Evolutionary conservation across 2,329 filamentous ascomycete species (phyloP).

Genomic region (Verticillium dahliae): DNA sequence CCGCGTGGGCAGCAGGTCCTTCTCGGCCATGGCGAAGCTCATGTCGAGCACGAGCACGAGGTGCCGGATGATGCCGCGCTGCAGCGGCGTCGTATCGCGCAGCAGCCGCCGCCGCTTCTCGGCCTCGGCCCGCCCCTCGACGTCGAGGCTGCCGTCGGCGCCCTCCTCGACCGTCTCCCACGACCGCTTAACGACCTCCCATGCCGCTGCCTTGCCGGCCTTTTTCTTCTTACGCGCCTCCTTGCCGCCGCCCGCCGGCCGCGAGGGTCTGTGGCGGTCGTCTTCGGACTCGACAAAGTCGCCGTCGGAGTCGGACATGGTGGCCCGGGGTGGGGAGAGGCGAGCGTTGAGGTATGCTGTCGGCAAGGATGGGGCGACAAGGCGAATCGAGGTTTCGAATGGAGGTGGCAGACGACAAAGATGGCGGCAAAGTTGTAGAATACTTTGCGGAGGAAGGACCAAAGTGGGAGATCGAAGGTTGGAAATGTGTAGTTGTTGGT

Average conservation of each 20-base stretch:
- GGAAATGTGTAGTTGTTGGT: background rate
- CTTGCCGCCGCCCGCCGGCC: constrained; percentile 21
- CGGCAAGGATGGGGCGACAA: background rate
- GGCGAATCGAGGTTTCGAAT: background rate
- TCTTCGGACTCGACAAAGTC: constrained; percentile 64
- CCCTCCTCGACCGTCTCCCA: constrained; percentile 74
- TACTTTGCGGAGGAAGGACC: background rate
- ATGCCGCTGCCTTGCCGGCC: constrained; percentile 41
- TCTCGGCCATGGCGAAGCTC: constrained; percentile 89
- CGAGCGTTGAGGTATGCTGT: background rate
- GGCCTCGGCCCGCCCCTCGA: constrained; percentile 72
- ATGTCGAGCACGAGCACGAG: constrained; percentile 86
- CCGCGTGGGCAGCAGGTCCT: constrained; percentile 84
- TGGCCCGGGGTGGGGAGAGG: background rate
- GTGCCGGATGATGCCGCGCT: constrained; percentile 97
- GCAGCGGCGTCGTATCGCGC: constrained; percentile 89
- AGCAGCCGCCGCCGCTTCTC: constrained; percentile 75
- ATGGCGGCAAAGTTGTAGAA: too few relatives aligned
- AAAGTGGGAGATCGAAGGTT: background rate
- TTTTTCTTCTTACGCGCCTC: constrained; percentile 5
- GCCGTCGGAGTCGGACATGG: constrained; percentile 68
- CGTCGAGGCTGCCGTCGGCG: constrained; percentile 70
- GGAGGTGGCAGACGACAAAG: too few relatives aligned
- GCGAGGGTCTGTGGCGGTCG: constrained; percentile 46
- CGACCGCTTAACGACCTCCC: constrained; percentile 60